Conservation (phyloP, 352 stramenopile genomes). For the Phytophthora agathidicida region DNA sequence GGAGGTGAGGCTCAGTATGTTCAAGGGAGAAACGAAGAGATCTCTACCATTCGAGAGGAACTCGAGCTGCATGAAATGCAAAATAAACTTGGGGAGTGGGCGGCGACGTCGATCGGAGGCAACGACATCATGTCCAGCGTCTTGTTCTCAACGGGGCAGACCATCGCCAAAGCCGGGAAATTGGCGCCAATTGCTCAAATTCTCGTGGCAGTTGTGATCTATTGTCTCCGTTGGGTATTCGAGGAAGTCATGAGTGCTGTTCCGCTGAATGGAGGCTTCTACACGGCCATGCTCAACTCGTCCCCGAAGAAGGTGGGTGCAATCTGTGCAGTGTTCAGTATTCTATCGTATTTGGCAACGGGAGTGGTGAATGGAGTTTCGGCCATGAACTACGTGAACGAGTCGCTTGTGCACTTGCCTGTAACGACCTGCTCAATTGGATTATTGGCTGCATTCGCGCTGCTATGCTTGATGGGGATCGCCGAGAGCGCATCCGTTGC, state of each 20-base stretch:
- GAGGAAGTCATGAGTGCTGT: constrained; percentile 90
- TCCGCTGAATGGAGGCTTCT: constrained; percentile 90
- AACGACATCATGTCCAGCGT: constrained; percentile 92
- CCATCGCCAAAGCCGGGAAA: constrained; percentile 69
- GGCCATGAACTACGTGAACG: constrained; percentile 81
- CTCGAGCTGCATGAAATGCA: constrained; percentile 25
- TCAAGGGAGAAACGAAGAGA: constrained; percentile 31
- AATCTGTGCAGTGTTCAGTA: constrained; percentile 77
- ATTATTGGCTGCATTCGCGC: constrained; percentile 81
- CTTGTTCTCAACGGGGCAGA: constrained; percentile 65
- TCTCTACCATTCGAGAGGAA: constrained; percentile 36
- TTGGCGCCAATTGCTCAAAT: constrained; percentile 81
- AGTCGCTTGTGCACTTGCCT: constrained; percentile 66
- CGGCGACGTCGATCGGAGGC: constrained; percentile 88
- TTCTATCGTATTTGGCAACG: constrained; percentile 92
- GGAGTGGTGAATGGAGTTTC: constrained; percentile 71
- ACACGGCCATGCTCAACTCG: constrained; percentile 92
- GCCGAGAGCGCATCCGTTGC: constrained; percentile 85
- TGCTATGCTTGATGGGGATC: constrained; percentile 83
- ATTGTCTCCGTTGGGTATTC: constrained; percentile 83
- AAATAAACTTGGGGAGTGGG: constrained; percentile 72
- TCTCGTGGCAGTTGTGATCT: constrained; percentile 68
- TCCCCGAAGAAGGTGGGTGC: constrained; percentile 89
- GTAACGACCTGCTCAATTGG: constrained; percentile 44
- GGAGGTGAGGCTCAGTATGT: constrained; percentile 57